Conservation (phyloP, 176 grass and related monocot genomes). For the Cenchrus americanus region DNA sequence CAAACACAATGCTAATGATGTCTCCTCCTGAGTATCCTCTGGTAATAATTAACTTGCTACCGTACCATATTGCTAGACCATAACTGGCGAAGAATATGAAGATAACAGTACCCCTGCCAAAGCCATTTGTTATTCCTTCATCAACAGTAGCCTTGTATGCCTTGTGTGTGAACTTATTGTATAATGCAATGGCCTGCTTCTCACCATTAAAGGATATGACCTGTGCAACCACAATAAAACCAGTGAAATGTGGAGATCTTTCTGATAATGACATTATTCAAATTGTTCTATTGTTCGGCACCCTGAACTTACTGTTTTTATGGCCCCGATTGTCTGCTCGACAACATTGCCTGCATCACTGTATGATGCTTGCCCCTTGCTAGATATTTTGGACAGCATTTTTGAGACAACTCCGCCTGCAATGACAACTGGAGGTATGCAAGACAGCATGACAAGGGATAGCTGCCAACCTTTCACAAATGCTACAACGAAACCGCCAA, state of each 20-base stretch:
- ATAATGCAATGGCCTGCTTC: neutral
- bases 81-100: neutral
- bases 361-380: constrained; percentile 13
- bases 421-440: neutral
- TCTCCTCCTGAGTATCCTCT: constrained; percentile 14
- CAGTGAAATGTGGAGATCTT: neutral
- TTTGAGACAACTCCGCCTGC: neutral
- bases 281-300: neutral
- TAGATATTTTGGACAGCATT: neutral
- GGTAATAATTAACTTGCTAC: neutral
- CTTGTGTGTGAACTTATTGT: neutral
- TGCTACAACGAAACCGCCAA: neutral
- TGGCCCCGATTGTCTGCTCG: neutral
- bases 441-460: constrained; percentile 5
- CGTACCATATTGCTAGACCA: constrained; percentile 14
- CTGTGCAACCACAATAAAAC: neutral
- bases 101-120: neutral
- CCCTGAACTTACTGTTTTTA: constrained; percentile 15
- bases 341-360: constrained; percentile 22
- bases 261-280: neutral
- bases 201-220: constrained; percentile 1
- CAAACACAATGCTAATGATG: neutral
- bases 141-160: neutral
- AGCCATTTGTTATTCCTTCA: constrained; percentile 7
- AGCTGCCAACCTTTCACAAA: constrained; percentile 19